Conservation (phyloP, 169 alveolate genomes). For the Babesia microti region DNA sequence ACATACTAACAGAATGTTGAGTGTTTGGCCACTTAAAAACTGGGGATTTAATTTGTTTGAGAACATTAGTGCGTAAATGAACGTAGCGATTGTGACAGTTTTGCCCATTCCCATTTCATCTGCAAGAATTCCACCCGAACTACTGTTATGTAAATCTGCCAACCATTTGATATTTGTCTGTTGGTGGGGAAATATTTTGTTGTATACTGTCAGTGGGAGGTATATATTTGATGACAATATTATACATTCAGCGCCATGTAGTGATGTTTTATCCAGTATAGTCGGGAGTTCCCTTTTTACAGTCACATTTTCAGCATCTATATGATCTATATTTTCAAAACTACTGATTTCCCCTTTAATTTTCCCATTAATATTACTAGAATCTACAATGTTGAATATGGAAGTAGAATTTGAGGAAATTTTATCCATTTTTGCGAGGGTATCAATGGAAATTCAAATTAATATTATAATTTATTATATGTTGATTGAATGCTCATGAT, state of each 20-base stretch:
- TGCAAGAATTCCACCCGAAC: constrained; percentile 57
- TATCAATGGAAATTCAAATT: too few species aligned
- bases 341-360: too few species aligned
- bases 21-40: not conserved
- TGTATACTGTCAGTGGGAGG: constrained; percentile 9
- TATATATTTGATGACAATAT: constrained; percentile 14
- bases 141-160: constrained; percentile 14
- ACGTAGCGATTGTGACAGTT: constrained; percentile 22
- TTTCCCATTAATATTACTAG: too few species aligned
- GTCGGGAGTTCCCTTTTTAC: too few species aligned
- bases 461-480: too few species aligned
- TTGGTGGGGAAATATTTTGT: constrained; percentile 29
- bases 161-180: constrained; percentile 34
- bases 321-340: too few species aligned
- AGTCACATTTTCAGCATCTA: too few species aligned
- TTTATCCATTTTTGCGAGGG: too few species aligned
- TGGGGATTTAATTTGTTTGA: constrained; percentile 5
- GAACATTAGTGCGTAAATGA: constrained; percentile 20
- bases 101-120: constrained; percentile 79
- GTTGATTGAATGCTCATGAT: too few species aligned
- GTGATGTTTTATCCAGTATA: too few species aligned
- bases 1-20: constrained; percentile 48
- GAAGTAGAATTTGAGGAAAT: too few species aligned
- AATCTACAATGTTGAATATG: too few species aligned
- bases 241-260: constrained; percentile 4